Percentiles rank a stretch among this genome's conserved stretches.
Conservation (phyloP, 352 stramenopile species). For the Aphanomyces stellatus region DNA sequence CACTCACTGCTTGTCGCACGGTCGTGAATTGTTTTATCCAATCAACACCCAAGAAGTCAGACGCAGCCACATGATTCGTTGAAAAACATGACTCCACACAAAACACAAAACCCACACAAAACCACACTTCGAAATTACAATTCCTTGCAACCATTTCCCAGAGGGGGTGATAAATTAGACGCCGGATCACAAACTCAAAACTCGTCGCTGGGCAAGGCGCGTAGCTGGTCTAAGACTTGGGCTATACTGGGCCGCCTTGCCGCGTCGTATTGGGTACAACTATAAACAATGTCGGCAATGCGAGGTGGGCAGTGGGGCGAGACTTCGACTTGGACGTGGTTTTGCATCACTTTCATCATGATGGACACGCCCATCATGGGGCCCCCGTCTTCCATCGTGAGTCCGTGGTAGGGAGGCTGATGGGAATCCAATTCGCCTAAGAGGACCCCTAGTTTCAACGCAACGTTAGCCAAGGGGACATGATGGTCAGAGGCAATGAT, state of each 20-base stretch:
- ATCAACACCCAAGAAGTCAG: no score
- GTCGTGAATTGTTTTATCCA: no score
- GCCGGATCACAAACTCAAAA: no score
- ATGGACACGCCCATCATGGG: not conserved
- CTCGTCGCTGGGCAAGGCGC: no score
- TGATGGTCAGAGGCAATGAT: not conserved
- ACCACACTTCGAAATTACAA: no score
- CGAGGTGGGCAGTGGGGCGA: not conserved
- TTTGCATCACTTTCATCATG: slow-evolving; percentile 4
- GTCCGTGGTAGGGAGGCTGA: not conserved
- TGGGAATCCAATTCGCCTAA: not conserved
- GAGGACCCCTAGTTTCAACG: not conserved
- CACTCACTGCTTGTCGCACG: no score
- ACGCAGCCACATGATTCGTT: no score
- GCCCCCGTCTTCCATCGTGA: not conserved
- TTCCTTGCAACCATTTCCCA: no score
- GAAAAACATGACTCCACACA: no score
- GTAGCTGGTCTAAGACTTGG: not conserved
- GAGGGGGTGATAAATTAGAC: no score
- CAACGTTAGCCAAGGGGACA: not conserved
- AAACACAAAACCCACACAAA: no score
- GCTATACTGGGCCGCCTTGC: not conserved
- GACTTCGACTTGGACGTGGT: not conserved
- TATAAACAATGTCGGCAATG: not conserved
- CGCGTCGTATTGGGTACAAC: not conserved